phyloP scores from a whole-genome alignment of 306 rosid species.

The Bauhinia variegata region DNA sequence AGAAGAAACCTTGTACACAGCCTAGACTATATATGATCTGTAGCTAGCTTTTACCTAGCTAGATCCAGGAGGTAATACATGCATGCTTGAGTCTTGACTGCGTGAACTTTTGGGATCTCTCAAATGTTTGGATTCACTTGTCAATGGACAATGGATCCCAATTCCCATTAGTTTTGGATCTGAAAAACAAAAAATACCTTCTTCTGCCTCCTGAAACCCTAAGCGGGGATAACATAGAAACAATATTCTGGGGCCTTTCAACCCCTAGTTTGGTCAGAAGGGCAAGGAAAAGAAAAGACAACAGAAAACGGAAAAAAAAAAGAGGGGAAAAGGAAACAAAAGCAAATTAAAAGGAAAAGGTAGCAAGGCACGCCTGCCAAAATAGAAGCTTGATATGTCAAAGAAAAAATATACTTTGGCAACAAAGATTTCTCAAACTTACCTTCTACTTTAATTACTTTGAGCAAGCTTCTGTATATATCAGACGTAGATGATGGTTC shows the following conservation, averaged over 20 bases:
- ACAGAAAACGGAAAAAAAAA: neutral
- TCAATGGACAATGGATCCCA: neutral
- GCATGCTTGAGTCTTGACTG: neutral
- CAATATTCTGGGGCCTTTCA: neutral
- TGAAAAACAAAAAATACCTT: neutral
- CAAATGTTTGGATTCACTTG: neutral
- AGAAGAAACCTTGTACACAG: too few relatives aligned
- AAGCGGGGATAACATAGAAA: neutral
- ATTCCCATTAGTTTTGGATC: too few relatives aligned
- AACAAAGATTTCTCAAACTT: conserved; percentile 30
- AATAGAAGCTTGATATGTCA: conserved; percentile 29
- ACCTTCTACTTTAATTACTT: conserved; percentile 36
- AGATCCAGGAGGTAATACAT: neutral
- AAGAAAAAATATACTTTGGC: conserved; percentile 37
- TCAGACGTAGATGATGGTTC: too few relatives aligned
- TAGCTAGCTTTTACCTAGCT: neutral
- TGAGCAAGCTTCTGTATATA: neutral
- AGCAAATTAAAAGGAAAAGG: conserved; percentile 21
- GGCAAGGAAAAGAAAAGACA: neutral
- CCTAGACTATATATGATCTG: too few relatives aligned
- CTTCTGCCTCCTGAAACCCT: neutral
- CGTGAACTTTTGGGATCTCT: neutral
- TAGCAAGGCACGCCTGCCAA: conserved; percentile 52
- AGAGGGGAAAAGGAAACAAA: neutral
- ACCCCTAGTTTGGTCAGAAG: neutral